These are phyloP conservation scores for Neurospora tetrasperma DNA, from an alignment of 495 filamentous ascomycete species.

Conservation along the genomic window DNA sequence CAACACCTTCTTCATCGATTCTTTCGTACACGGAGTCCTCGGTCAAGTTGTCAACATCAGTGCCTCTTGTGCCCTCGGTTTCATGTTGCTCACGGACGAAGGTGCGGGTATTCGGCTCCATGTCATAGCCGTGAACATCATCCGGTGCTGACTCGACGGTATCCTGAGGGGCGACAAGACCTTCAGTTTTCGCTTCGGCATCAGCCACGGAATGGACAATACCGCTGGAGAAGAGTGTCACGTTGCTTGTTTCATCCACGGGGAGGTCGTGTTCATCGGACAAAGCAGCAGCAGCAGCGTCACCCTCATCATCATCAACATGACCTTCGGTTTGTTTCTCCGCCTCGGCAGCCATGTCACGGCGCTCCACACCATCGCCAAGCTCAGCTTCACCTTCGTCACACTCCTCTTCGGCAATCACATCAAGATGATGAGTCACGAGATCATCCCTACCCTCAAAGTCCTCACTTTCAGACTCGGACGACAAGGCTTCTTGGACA, in stretches of 20 bases:
- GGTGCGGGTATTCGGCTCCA: no score
- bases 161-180: not conserved
- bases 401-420: not conserved
- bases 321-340: not conserved
- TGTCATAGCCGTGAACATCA: not conserved
- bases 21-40: not conserved
- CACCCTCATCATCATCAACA: not conserved
- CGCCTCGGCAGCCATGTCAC: not conserved
- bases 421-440: not conserved
- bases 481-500: not conserved
- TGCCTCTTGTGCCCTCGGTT: not conserved
- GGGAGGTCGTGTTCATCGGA: not conserved
- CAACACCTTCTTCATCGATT: not conserved
- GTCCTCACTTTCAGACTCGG: not conserved
- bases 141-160: not conserved
- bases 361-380: not conserved
- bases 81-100: not conserved
- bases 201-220: not conserved
- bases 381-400: not conserved
- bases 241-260: not conserved
- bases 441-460: not conserved
- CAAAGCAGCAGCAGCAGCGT: not conserved
- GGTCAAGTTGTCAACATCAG: not conserved
- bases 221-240: not conserved
- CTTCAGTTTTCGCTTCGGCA: not conserved